A percentile compares a stretch with the other conserved stretches of the same genome.
Conservation (phyloP, 805 yeast species). For the Alloascoidea hylecoeti region DNA sequence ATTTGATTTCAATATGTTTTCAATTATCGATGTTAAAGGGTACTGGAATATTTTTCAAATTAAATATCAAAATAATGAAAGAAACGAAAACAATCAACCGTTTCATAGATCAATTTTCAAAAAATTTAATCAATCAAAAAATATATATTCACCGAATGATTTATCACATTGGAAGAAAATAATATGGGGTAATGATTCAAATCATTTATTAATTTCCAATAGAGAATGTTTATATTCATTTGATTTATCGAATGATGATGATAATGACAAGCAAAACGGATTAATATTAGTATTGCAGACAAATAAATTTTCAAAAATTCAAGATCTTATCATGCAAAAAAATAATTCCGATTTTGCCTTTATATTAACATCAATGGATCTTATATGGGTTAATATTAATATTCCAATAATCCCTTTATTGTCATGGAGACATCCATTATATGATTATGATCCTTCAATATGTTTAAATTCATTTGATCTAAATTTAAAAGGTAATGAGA, state of each 20-base stretch:
- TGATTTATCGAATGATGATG: constrained; percentile 6
- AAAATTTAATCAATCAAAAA: background rate
- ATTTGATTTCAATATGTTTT: constrained; percentile 15
- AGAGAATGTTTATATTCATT: constrained; percentile 3
- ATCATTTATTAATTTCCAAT: constrained; percentile 5
- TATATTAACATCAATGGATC: constrained; percentile 51
- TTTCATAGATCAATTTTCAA: too few species aligned
- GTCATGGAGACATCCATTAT: constrained; percentile 63
- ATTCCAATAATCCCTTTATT: constrained; percentile 29
- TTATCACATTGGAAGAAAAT: constrained; percentile 2
- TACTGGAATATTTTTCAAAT: constrained; percentile 22
- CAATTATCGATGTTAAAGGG: constrained; percentile 28
- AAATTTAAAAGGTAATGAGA: constrained; percentile 9
- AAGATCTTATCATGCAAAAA: constrained; percentile 10
- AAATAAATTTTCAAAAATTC: constrained; percentile 2
- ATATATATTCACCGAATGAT: background rate
- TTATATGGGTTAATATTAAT: constrained; percentile 32
- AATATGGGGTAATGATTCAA: constrained; percentile 7
- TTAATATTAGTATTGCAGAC: constrained; percentile 2
- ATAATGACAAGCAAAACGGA: background rate
- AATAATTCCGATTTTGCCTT: constrained; percentile 32
- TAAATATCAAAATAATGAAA: background rate
- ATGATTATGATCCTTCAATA: constrained; percentile 38
- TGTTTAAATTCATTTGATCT: constrained; percentile 23
- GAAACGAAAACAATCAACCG: too few species aligned